Evolutionary conservation across 2,329 filamentous ascomycete genomes (phyloP).

Genomic region (Colletotrichum sp.): DNA sequence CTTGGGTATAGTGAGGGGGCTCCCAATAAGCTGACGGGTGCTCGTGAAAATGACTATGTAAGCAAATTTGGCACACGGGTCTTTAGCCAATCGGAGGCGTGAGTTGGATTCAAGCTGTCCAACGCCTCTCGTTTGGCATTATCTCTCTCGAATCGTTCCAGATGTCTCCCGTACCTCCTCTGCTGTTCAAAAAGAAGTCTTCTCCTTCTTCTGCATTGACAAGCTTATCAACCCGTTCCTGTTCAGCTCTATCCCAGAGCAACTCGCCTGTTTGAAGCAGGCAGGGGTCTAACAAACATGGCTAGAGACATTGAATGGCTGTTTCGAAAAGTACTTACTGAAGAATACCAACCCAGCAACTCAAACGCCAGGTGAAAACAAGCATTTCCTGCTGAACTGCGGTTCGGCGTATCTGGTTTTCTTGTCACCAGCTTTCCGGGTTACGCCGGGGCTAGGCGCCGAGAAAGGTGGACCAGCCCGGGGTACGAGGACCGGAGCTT

Average conservation of each 20-base stretch:
- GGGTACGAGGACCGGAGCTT: neutral
- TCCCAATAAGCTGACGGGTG: neutral
- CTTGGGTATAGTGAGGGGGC: neutral
- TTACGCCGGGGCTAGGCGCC: neutral
- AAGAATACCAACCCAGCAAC: neutral
- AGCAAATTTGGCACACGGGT: neutral
- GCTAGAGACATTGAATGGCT: neutral
- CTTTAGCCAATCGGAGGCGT: neutral
- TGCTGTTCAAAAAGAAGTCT: neutral
- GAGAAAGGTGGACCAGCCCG: neutral
- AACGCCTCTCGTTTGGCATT: slow-evolving; percentile 15
- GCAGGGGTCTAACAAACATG: no score
- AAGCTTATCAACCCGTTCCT: slow-evolving; percentile 24
- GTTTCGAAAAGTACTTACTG: neutral
- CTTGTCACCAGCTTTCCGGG: neutral
- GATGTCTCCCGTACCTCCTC: slow-evolving; percentile 12
- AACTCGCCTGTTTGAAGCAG: no score
- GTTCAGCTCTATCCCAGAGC: slow-evolving; percentile 23
- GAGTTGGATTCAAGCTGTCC: slow-evolving; percentile 22
- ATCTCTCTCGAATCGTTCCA: slow-evolving; percentile 8
- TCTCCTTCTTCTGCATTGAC: slow-evolving; percentile 14
- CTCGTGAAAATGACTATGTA: neutral
- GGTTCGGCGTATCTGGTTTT: neutral
- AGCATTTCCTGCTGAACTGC: accelerated
- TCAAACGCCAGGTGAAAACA: no score